A percentile compares a stretch with the other conserved stretches of the same genome.
Evolutionary conservation across 2,329 filamentous ascomycete genomes (phyloP).

Genomic region (Thermoascus crustaceus): DNA sequence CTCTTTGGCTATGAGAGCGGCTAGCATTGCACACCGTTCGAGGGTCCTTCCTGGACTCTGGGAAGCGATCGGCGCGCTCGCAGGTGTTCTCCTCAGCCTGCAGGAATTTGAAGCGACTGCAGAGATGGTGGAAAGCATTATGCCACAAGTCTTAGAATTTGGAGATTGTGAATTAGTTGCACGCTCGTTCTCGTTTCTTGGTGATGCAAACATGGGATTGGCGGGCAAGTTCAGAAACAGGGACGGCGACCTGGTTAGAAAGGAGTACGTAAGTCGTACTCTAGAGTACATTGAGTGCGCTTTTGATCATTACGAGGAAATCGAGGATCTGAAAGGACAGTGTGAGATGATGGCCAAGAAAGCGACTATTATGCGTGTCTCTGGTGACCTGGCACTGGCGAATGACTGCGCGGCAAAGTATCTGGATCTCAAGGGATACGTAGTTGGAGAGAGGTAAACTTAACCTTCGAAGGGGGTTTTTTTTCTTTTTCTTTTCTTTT

Average conservation of each 20-base stretch:
- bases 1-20: conserved; percentile 66
- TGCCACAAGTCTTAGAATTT: conserved; percentile 70
- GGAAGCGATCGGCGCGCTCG: conserved; percentile 60
- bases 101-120: conserved; percentile 61
- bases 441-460: no score
- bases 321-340: conserved; percentile 62
- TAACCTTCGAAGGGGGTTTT: no score
- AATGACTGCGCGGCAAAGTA: conserved; percentile 62
- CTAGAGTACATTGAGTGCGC: conserved; percentile 55
- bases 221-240: conserved; percentile 43
- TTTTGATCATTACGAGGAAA: conserved; percentile 54
- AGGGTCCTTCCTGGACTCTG: conserved; percentile 63
- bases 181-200: conserved; percentile 60
- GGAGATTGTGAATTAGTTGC: conserved; percentile 56
- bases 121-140: conserved; percentile 56
- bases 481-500: no score
- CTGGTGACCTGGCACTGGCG: conserved; percentile 55
- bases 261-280: conserved; percentile 52
- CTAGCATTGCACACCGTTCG: conserved; percentile 62
- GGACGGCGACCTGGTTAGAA: conserved; percentile 31
- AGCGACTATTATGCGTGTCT: conserved; percentile 63
- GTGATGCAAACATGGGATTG: conserved; percentile 70
- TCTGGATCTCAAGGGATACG: conserved; percentile 51
- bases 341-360: conserved; percentile 78
- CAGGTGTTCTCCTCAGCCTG: conserved; percentile 60